Evolutionary conservation across 2,329 filamentous ascomycete genomes (phyloP).

Genomic region (Exophiala sp.): DNA sequence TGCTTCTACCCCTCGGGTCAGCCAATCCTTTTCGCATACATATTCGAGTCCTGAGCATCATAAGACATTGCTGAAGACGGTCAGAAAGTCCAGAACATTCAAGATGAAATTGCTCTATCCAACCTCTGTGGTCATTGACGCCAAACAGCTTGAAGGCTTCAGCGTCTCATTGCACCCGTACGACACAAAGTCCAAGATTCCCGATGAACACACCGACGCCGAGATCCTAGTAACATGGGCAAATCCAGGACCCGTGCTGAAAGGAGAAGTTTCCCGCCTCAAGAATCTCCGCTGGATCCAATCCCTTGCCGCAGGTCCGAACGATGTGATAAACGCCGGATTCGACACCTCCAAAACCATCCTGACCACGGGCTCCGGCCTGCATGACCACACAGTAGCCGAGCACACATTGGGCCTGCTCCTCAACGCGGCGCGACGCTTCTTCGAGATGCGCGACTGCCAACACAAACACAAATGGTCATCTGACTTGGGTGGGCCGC

Average conservation of each 20-base stretch:
- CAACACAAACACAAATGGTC: slow-evolving; percentile 59
- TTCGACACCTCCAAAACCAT: slow-evolving; percentile 52
- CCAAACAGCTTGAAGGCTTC: slow-evolving; percentile 56
- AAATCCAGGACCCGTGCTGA: slow-evolving; percentile 58
- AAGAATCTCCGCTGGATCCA: slow-evolving; percentile 63
- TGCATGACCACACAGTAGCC: slow-evolving; percentile 63
- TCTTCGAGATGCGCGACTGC: slow-evolving; percentile 50
- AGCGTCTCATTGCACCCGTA: slow-evolving; percentile 57
- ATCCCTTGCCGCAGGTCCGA: slow-evolving; percentile 63
- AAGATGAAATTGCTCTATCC: slow-evolving; percentile 62
- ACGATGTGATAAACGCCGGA: slow-evolving; percentile 61
- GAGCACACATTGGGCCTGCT: slow-evolving; percentile 60
- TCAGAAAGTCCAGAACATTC: neutral
- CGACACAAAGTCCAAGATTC: slow-evolving; percentile 56
- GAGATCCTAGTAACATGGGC: slow-evolving; percentile 61
- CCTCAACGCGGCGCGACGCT: slow-evolving; percentile 22
- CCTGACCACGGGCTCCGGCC: slow-evolving; percentile 61
- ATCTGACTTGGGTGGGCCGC: slow-evolving; percentile 58
- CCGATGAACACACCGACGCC: slow-evolving; percentile 57
- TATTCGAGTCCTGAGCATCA: too few relatives aligned
- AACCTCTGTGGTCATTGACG: slow-evolving; percentile 58
- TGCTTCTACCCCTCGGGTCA: too few relatives aligned
- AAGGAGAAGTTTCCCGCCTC: slow-evolving; percentile 54
- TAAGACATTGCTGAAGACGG: too few relatives aligned
- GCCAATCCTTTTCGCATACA: too few relatives aligned